phyloP scores from a whole-genome alignment of 2,329 filamentous ascomycete species.

The Dactylellina parvicollis region DNA sequence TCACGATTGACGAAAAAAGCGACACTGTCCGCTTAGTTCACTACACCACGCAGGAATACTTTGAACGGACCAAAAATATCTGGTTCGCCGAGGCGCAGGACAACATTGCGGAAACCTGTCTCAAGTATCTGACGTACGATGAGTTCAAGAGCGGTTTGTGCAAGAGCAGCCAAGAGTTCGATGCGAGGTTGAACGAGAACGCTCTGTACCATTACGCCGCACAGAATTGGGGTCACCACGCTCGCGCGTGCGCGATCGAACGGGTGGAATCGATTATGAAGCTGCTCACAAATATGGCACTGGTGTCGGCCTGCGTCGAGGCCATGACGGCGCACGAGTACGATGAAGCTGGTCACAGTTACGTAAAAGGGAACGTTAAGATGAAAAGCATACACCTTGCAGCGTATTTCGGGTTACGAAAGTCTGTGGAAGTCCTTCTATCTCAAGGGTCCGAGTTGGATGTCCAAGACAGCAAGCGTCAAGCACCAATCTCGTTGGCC shows the following conservation, averaged over 20 bases:
- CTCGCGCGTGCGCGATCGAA: not conserved
- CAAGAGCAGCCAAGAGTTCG: not conserved
- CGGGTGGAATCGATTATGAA: not conserved
- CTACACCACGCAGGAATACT: slow-evolving; percentile 23
- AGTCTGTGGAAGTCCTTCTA: not conserved
- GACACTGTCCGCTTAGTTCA: slow-evolving; percentile 14
- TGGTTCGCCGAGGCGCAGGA: not conserved
- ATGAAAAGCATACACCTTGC: not conserved
- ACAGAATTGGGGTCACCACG: slow-evolving; percentile 10
- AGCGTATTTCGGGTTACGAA: not conserved
- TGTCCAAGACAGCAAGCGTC: slow-evolving; percentile 14
- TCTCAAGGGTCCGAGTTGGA: not conserved
- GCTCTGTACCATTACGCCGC: slow-evolving; percentile 3
- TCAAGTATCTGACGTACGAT: slow-evolving; percentile 18
- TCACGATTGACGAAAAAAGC: slow-evolving; percentile 11
- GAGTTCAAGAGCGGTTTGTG: not conserved
- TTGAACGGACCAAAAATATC: not conserved
- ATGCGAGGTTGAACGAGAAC: not conserved
- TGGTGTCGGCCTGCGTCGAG: not conserved
- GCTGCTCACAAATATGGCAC: not conserved
- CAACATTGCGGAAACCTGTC: slow-evolving; percentile 1
- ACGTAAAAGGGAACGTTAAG: not conserved
- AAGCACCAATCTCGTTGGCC: slow-evolving; percentile 32
- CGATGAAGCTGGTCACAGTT: not conserved
- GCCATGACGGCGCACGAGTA: not conserved